phyloP scores from a whole-genome alignment of 2,329 filamentous ascomycete species.

The Hymenoscyphus salicellus region DNA sequence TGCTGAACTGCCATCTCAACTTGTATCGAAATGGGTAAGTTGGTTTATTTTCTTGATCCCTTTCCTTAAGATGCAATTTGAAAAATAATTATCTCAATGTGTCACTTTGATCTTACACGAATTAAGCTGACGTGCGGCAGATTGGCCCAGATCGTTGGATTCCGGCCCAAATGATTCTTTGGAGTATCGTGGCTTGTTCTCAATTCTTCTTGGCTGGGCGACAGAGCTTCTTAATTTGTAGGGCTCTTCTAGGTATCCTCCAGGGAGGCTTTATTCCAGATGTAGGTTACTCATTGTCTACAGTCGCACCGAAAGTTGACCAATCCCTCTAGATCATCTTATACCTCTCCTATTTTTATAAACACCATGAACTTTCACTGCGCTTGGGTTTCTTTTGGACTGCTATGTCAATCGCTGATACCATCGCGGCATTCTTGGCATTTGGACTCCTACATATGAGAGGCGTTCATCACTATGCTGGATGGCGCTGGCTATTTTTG shows the following conservation, averaged over 20 bases:
- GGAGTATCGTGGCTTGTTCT: slow-evolving; percentile 54
- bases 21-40: slow-evolving; percentile 43
- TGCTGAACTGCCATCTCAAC: slow-evolving; percentile 58
- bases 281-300: slow-evolving; percentile 40
- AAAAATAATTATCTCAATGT: not conserved
- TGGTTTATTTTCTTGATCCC: not conserved
- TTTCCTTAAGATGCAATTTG: not conserved
- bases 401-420: slow-evolving; percentile 49
- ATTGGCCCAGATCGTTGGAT: slow-evolving; percentile 49
- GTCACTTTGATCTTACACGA: not conserved
- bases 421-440: slow-evolving; percentile 54
- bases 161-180: slow-evolving; percentile 52
- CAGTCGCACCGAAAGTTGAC: not conserved
- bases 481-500: slow-evolving; percentile 57
- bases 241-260: slow-evolving; percentile 30
- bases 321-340: slow-evolving; percentile 43
- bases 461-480: slow-evolving; percentile 49
- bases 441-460: slow-evolving; percentile 55
- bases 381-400: slow-evolving; percentile 67
- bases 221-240: slow-evolving; percentile 36
- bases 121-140: not conserved
- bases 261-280: slow-evolving; percentile 57
- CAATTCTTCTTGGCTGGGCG: slow-evolving; percentile 38
- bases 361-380: slow-evolving; percentile 59
- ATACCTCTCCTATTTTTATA: slow-evolving; percentile 71